Evolutionary conservation across 2,329 filamentous ascomycete genomes (phyloP).

Genomic region (Myriosclerotinia scirpicola): DNA sequence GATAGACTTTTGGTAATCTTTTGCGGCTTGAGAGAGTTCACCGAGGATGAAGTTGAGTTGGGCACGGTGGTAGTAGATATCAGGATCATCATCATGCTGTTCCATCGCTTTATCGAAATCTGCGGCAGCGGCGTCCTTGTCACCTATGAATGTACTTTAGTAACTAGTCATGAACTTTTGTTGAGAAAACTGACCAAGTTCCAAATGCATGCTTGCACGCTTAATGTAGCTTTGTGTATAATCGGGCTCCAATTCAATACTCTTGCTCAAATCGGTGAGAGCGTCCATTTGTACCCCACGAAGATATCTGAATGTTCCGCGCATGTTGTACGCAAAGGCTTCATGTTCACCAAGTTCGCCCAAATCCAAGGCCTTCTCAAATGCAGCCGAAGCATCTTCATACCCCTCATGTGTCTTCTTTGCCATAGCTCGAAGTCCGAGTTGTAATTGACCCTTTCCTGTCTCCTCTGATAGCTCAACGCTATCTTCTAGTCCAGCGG

Average conservation of each 20-base stretch:
- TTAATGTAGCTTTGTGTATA: conserved; percentile 98
- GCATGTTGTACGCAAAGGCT: conserved; percentile 92
- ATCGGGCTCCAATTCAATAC: conserved; percentile 81
- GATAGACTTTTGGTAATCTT: conserved; percentile 99
- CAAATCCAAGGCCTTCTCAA: conserved; percentile 83
- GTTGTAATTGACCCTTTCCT: conserved; percentile 81
- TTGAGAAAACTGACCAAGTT: conserved; percentile 64
- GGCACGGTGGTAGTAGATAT: conserved; percentile 98
- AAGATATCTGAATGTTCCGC: conserved; percentile 92
- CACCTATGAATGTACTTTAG: conserved; percentile 55
- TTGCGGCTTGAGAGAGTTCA: conserved; percentile 89
- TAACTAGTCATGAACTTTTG: not conserved
- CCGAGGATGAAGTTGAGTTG: conserved; percentile 97
- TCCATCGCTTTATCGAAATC: conserved; percentile 85
- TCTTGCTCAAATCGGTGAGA: conserved; percentile 83
- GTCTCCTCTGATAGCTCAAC: conserved; percentile 75
- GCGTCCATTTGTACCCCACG: conserved; percentile 84
- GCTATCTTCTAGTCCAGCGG: conserved; percentile 77
- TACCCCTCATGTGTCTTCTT: conserved; percentile 91
- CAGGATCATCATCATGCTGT: conserved; percentile 85
- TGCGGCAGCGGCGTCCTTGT: conserved; percentile 79
- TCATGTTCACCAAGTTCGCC: conserved; percentile 79
- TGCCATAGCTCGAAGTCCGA: conserved; percentile 76
- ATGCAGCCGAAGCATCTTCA: conserved; percentile 80
- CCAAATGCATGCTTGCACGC: conserved; percentile 95